Conservation (phyloP, 164 flowering plant species). For the Warburgia ugandensis region DNA sequence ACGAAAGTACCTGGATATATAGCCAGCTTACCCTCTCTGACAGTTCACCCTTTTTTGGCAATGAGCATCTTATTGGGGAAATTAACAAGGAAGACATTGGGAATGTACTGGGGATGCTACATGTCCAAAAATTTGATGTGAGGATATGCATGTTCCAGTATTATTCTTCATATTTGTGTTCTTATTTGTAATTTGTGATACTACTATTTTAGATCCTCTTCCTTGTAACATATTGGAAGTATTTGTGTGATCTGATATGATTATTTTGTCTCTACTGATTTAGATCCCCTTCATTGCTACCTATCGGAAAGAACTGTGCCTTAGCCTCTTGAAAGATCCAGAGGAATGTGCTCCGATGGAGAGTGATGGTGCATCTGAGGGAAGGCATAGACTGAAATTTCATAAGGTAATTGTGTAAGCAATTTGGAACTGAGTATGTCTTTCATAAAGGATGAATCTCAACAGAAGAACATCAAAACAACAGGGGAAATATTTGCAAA, state of each 20-base stretch:
- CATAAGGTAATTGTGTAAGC: constrained; percentile 20
- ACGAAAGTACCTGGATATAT: constrained; percentile 66
- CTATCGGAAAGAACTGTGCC: constrained; percentile 83
- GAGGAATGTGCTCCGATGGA: constrained; percentile 31
- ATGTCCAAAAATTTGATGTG: constrained; percentile 82
- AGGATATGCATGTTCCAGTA: no score
- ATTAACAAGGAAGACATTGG: constrained; percentile 46
- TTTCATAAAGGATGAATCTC: no score
- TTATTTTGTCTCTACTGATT: no score
- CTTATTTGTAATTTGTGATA: neutral
- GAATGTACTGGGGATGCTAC: constrained; percentile 60
- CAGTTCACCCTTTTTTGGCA: constrained; percentile 22
- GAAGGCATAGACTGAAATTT: constrained; percentile 13
- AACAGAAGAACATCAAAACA: no score
- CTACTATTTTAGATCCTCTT: no score
- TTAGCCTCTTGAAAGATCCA: constrained; percentile 53
- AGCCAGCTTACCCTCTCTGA: constrained; percentile 34
- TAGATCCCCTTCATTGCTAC: constrained; percentile 90
- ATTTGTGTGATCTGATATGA: neutral
- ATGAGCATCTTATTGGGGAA: constrained; percentile 10
- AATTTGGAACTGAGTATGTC: no score
- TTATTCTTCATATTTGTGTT: no score
- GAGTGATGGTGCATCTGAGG: constrained; percentile 20
- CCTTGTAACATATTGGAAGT: neutral
- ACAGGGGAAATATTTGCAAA: no score